phyloP scores from a whole-genome alignment of 495 filamentous ascomycete genomes.

The Trichocladium antarcticum region DNA sequence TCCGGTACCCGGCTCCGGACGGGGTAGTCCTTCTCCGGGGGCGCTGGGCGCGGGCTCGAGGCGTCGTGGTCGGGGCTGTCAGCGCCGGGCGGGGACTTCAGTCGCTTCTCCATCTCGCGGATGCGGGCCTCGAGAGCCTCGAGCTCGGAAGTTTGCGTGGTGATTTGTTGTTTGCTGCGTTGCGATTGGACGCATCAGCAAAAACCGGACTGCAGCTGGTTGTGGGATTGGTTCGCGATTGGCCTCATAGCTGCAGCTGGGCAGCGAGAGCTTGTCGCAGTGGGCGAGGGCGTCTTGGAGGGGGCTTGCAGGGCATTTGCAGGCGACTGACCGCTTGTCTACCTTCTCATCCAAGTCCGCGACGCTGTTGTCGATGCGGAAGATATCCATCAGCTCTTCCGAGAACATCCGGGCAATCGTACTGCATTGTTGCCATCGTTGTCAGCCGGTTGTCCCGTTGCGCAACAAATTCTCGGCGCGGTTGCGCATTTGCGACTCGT shows the following conservation, averaged over 20 bases:
- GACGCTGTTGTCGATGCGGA: constrained; percentile 70
- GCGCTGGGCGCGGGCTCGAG: constrained; percentile 3
- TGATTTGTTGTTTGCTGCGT: constrained; percentile 57
- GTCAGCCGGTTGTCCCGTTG: constrained; percentile 9
- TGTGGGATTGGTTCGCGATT: neutral
- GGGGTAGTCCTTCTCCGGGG: constrained; percentile 15
- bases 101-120: constrained; percentile 70
- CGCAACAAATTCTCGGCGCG: neutral
- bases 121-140: constrained; percentile 75
- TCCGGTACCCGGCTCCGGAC: neutral
- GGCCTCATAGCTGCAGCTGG: neutral
- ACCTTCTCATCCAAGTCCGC: constrained; percentile 65
- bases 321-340: constrained; percentile 65
- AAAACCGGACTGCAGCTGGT: neutral
- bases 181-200: constrained; percentile 3
- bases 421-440: constrained; percentile 33
- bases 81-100: constrained; percentile 39
- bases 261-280: neutral
- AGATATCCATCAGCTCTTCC: constrained; percentile 74
- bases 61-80: constrained; percentile 9
- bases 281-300: constrained; percentile 2
- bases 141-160: constrained; percentile 65
- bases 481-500: neutral
- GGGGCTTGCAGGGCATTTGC: constrained; percentile 3
- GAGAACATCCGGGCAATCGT: constrained; percentile 84